Evolutionary conservation across 2,329 filamentous ascomycete species (phyloP).

Genomic region (Bipolaris zeicola): DNA sequence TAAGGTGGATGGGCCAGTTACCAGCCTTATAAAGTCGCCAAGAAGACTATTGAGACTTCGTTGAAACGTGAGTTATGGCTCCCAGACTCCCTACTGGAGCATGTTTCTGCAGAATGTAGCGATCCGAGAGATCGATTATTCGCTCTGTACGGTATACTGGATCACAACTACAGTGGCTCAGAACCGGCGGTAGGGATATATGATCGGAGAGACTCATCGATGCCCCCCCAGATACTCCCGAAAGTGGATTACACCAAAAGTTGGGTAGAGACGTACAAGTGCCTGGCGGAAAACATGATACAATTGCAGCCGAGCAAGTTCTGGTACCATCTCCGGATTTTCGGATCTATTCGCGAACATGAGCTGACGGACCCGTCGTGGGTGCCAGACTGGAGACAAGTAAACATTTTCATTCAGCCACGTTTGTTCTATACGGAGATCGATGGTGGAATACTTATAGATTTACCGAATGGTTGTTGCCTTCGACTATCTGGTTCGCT

Average conservation of each 20-base stretch:
- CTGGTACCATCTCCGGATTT: not conserved
- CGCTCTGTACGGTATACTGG: not conserved
- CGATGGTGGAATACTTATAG: not conserved
- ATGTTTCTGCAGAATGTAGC: not conserved
- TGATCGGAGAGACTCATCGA: not conserved
- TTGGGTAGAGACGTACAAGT: not conserved
- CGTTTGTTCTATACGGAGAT: not conserved
- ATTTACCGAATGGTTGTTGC: not conserved
- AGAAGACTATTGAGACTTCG: not conserved
- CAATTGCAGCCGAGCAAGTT: not conserved
- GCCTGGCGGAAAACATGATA: not conserved
- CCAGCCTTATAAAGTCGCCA: not conserved
- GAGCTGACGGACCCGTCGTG: not conserved
- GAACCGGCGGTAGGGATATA: not conserved
- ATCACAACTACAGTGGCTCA: not conserved
- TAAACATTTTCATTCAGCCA: not conserved
- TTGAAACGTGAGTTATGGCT: not conserved
- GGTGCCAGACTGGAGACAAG: not conserved
- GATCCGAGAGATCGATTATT: not conserved
- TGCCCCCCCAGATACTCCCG: not conserved
- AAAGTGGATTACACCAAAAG: not conserved
- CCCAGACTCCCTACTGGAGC: not conserved
- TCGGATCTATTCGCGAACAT: not conserved
- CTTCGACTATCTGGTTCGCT: not conserved
- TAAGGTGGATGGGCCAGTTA: not conserved